A percentile compares a stretch with the other conserved stretches of the same genome.
phyloP scores from a whole-genome alignment of 169 alveolate species.

The Plasmodium reichenowi region DNA sequence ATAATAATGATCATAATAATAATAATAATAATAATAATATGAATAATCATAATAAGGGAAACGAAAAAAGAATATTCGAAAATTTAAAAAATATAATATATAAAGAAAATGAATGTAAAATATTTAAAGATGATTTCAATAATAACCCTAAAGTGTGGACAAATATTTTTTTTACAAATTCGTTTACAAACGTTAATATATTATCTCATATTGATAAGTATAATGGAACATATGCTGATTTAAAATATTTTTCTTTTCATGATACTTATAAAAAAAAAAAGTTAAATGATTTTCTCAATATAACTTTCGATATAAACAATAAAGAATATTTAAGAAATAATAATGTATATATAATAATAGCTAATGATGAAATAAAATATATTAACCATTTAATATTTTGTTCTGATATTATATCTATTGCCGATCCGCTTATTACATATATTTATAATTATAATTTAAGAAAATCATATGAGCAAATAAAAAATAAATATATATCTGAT shows the following conservation, averaged over 20 bases:
- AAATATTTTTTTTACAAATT: slow-evolving; percentile 34
- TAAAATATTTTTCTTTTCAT: slow-evolving; percentile 19
- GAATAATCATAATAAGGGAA: background rate
- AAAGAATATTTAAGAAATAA: slow-evolving; percentile 39
- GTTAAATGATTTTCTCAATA: slow-evolving; percentile 28
- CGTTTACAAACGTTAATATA: slow-evolving; percentile 29
- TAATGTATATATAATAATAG: slow-evolving; percentile 48
- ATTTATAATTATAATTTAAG: slow-evolving; percentile 10
- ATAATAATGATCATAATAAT: background rate
- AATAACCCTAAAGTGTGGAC: slow-evolving; percentile 57
- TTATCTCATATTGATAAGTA: slow-evolving; percentile 61
- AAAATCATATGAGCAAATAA: slow-evolving; percentile 35
- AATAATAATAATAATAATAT: background rate
- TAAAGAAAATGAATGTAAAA: slow-evolving; percentile 26
- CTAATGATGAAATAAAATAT: slow-evolving; percentile 51
- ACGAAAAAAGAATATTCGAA: no score
- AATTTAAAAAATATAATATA: slow-evolving; percentile 11
- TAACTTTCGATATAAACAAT: slow-evolving; percentile 48
- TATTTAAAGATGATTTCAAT: slow-evolving; percentile 16
- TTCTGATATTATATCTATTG: background rate
- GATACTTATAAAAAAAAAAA: slow-evolving; percentile 28
- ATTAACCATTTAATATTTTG: slow-evolving; percentile 26
- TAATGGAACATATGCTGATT: slow-evolving; percentile 39
- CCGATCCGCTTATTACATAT: slow-evolving; percentile 9
- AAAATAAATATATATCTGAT: slow-evolving; percentile 24